Evolutionary conservation across 495 filamentous ascomycete genomes (phyloP).

Genomic region (Podospora appendiculata): DNA sequence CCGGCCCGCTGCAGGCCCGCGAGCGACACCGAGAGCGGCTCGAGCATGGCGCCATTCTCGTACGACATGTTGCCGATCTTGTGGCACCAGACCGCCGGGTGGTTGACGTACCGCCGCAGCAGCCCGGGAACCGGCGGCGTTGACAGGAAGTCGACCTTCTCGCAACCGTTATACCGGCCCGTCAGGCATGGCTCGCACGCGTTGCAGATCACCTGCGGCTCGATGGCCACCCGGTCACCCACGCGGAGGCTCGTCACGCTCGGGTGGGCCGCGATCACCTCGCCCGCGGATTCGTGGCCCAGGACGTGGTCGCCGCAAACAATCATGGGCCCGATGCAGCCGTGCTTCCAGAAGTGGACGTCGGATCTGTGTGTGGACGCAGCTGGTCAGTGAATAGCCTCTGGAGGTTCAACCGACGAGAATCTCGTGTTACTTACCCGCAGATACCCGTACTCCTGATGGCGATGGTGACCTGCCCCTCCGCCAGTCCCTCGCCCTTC

Average conservation of each 20-base stretch:
- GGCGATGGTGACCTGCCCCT: slow-evolving; percentile 75
- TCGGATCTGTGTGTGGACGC: slow-evolving; percentile 54
- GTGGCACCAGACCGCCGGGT: slow-evolving; percentile 87
- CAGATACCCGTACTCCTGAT: slow-evolving; percentile 91
- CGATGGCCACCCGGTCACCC: slow-evolving; percentile 83
- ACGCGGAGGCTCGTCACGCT: slow-evolving; percentile 65
- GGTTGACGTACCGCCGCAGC: slow-evolving; percentile 85
- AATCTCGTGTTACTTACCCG: slow-evolving; percentile 45
- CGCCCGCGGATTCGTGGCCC: slow-evolving; percentile 85
- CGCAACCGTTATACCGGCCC: slow-evolving; percentile 89
- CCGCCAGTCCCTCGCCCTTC: slow-evolving; percentile 59
- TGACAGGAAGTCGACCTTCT: slow-evolving; percentile 73
- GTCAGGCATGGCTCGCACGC: slow-evolving; percentile 84
- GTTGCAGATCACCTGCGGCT: slow-evolving; percentile 86
- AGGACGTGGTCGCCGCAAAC: slow-evolving; percentile 81
- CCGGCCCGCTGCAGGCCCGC: slow-evolving; percentile 74
- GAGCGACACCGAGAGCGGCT: slow-evolving; percentile 79
- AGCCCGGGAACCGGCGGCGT: slow-evolving; percentile 87
- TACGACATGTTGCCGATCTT: slow-evolving; percentile 85
- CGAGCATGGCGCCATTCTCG: slow-evolving; percentile 79
- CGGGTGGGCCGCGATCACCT: slow-evolving; percentile 72
- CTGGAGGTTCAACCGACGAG: slow-evolving; percentile 2
- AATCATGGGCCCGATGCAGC: slow-evolving; percentile 91
- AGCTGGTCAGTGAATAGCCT: background rate
- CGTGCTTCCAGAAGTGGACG: slow-evolving; percentile 92